phyloP scores from a whole-genome alignment of 2,329 filamentous ascomycete genomes.

The Botrytis fabae region DNA sequence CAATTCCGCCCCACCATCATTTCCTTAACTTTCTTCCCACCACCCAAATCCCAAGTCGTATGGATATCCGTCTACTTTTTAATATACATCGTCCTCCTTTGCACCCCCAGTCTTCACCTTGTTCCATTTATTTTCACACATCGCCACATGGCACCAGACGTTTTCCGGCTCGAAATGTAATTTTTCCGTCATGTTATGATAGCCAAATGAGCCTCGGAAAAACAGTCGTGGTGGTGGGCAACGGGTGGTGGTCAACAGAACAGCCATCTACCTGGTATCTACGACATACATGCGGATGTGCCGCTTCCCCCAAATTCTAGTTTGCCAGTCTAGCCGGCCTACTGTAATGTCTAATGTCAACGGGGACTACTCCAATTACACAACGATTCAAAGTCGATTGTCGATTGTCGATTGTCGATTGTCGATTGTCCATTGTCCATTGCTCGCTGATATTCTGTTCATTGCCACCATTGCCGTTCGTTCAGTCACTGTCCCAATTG shows the following conservation, averaged over 20 bases:
- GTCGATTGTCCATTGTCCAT: background rate
- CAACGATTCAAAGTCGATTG: too few species aligned
- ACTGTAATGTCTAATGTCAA: background rate
- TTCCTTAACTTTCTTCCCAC: background rate
- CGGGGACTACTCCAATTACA: background rate
- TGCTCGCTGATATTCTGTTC: background rate
- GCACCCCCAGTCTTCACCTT: slow-evolving; percentile 1
- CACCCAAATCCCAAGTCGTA: background rate
- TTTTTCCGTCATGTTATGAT: slow-evolving; percentile 10
- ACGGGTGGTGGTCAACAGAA: background rate
- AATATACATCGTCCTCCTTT: background rate
- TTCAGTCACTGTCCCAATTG: background rate
- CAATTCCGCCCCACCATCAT: slow-evolving; percentile 19
- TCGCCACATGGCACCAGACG: background rate
- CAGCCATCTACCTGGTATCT: background rate
- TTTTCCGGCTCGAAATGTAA: background rate
- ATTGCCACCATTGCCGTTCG: background rate
- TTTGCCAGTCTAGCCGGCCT: background rate
- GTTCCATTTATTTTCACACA: background rate
- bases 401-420: background rate
- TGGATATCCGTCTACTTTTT: background rate
- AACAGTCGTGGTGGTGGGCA: background rate
- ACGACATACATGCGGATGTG: background rate
- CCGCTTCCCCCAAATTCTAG: background rate
- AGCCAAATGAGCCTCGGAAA: background rate